Percentiles rank a stretch among this genome's conserved stretches.
phyloP scores from a whole-genome alignment of 2,329 filamentous ascomycete genomes.

The Clathrospora elynae region DNA sequence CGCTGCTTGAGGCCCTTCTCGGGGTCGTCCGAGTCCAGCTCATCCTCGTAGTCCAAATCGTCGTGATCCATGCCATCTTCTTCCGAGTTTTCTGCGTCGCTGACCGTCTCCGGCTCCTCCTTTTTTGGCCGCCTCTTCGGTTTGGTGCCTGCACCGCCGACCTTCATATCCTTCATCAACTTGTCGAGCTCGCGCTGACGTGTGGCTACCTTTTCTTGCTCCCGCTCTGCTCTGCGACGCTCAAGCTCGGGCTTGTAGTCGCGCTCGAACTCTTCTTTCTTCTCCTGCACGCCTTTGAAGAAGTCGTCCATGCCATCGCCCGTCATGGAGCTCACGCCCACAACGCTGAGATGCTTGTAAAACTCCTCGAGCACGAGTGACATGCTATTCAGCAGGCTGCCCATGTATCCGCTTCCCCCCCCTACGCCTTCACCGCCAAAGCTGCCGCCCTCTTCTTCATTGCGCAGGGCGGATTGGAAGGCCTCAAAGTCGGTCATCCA shows the following conservation, averaged over 20 bases:
- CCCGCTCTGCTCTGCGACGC: conserved; percentile 73
- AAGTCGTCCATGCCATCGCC: conserved; percentile 92
- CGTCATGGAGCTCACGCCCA: conserved; percentile 91
- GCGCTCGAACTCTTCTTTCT: conserved; percentile 82
- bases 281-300: conserved; percentile 84
- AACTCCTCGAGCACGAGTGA: conserved; percentile 97
- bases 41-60: conserved; percentile 56
- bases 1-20: conserved; percentile 70
- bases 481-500: conserved; percentile 99
- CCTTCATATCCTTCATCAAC: conserved; percentile 91
- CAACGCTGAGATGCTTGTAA: conserved; percentile 89
- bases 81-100: conserved; percentile 58
- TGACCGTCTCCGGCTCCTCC: conserved; percentile 57
- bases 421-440: conserved; percentile 76
- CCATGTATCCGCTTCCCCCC: conserved; percentile 89
- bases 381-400: conserved; percentile 94
- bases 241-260: conserved; percentile 95
- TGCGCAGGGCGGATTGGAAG: conserved; percentile 82
- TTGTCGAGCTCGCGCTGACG: conserved; percentile 84
- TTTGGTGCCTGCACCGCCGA: conserved; percentile 48
- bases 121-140: conserved; percentile 45
- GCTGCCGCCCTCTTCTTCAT: conserved; percentile 78
- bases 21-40: conserved; percentile 62
- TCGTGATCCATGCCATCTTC: conserved; percentile 61
- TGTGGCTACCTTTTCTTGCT: conserved; percentile 71